Percentiles rank a stretch among this genome's conserved stretches.
Evolutionary conservation across 2,329 filamentous ascomycete species (phyloP).

Genomic region (Conoideocrella luteorostrata): DNA sequence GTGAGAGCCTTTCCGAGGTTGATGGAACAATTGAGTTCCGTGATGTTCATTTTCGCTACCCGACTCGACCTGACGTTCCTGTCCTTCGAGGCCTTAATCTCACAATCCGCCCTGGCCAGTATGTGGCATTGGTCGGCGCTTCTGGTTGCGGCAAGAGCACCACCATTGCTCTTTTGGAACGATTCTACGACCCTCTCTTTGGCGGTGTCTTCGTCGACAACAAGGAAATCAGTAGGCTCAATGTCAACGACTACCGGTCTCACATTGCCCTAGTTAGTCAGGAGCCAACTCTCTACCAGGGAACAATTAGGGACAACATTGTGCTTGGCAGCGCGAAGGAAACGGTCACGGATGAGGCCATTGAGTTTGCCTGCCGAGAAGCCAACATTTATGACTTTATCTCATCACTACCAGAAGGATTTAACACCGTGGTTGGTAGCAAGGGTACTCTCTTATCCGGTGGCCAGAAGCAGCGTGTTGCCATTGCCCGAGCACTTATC

Average conservation of each 20-base stretch:
- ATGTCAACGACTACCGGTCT: constrained; percentile 79
- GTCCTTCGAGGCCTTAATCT: constrained; percentile 81
- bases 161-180: constrained; percentile 83
- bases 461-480: constrained; percentile 91
- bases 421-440: constrained; percentile 77
- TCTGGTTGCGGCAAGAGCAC: constrained; percentile 93
- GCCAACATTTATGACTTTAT: constrained; percentile 94
- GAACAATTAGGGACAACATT: constrained; percentile 86
- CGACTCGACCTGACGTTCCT: constrained; percentile 84
- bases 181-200: constrained; percentile 84
- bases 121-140: constrained; percentile 85
- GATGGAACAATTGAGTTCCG: constrained; percentile 83
- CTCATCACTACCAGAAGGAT: constrained; percentile 75
- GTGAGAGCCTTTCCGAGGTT: constrained; percentile 54
- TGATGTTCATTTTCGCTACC: constrained; percentile 90
- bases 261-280: constrained; percentile 85
- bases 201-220: constrained; percentile 80
- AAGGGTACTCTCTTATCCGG: constrained; percentile 83
- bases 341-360: constrained; percentile 61
- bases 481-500: constrained; percentile 84
- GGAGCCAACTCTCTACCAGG: constrained; percentile 91
- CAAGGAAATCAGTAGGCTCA: constrained; percentile 71
- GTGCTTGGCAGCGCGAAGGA: constrained; percentile 66
- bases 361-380: constrained; percentile 77
- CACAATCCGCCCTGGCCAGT: constrained; percentile 68